Evolutionary conservation across 2,329 filamentous ascomycete species (phyloP).

Genomic region (Beauveria medogensis): DNA sequence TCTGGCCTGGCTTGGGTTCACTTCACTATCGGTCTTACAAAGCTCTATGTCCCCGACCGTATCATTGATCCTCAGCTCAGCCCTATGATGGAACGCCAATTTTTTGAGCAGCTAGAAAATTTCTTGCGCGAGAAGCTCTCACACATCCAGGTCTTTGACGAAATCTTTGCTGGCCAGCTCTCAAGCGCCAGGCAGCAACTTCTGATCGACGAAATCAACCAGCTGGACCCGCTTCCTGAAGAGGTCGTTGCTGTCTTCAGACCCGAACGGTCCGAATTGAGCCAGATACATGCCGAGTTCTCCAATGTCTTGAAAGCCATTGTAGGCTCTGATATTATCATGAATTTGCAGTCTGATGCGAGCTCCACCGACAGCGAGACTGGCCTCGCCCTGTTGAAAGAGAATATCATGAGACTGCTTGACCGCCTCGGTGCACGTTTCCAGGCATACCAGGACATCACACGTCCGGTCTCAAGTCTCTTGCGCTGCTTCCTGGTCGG

Average conservation of each 20-base stretch:
- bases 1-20: slow-evolving; percentile 61
- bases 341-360: slow-evolving; percentile 21
- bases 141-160: slow-evolving; percentile 58
- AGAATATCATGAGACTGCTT: slow-evolving; percentile 60
- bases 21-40: slow-evolving; percentile 65
- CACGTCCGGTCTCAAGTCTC: slow-evolving; percentile 67
- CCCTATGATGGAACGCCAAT: slow-evolving; percentile 56
- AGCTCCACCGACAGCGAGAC: slow-evolving; percentile 17
- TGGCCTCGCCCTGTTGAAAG: slow-evolving; percentile 42
- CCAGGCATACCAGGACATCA: slow-evolving; percentile 77
- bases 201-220: slow-evolving; percentile 52
- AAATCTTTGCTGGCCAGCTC: slow-evolving; percentile 56
- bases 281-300: slow-evolving; percentile 74
- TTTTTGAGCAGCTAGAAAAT: slow-evolving; percentile 45
- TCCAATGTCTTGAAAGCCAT: slow-evolving; percentile 63
- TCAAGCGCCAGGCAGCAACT: slow-evolving; percentile 59
- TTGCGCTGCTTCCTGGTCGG: slow-evolving; percentile 73
- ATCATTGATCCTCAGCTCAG: slow-evolving; percentile 72
- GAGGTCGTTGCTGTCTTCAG: slow-evolving; percentile 61
- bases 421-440: slow-evolving; percentile 62
- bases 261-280: slow-evolving; percentile 58
- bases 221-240: slow-evolving; percentile 59
- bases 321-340: slow-evolving; percentile 38
- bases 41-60: slow-evolving; percentile 77
- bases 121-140: slow-evolving; percentile 49